Percentiles rank a stretch among this genome's conserved stretches.
These are phyloP conservation scores for Gypsophila paniculata DNA, from an alignment of 179 eudicot species.

Conservation along the genomic window DNA sequence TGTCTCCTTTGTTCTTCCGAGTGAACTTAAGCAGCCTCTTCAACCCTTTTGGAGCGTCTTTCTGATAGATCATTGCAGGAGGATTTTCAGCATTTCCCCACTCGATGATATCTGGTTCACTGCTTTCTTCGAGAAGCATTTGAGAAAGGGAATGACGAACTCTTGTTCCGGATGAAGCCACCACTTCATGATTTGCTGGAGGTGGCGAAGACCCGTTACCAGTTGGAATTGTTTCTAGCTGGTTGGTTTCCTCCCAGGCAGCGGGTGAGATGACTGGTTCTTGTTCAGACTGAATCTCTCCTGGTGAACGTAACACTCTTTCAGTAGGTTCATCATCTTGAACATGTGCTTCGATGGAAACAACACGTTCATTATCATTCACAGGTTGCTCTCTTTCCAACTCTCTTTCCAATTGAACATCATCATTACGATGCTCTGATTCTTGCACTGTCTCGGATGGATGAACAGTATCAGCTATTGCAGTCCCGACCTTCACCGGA, in stretches of 20 bases:
- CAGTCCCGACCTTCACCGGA: constrained; percentile 35
- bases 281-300: constrained; percentile 42
- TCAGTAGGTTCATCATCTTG: constrained; percentile 30
- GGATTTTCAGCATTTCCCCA: constrained; percentile 97
- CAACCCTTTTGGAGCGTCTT: constrained; percentile 92
- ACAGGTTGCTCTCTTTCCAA: constrained; percentile 25
- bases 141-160: constrained; percentile 91
- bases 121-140: constrained; percentile 83
- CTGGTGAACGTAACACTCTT: constrained; percentile 29
- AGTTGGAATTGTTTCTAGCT: constrained; percentile 42
- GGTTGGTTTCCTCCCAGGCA: constrained; percentile 81
- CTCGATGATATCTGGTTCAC: constrained; percentile 67
- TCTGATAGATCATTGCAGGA: constrained; percentile 74
- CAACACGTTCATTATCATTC: constrained; percentile 28
- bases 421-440: constrained; percentile 25
- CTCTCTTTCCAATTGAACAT: constrained; percentile 31
- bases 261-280: constrained; percentile 64
- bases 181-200: constrained; percentile 36
- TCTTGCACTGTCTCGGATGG: constrained; percentile 28
- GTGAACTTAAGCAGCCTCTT: constrained; percentile 92
- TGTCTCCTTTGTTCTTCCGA: constrained; percentile 67
- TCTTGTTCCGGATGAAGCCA: constrained; percentile 49
- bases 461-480: constrained; percentile 30
- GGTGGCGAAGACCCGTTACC: constrained; percentile 33
- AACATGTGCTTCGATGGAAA: constrained; percentile 27